Base-by-base conservation (phyloP, 176 grass and related monocot genomes). In the Carex pumila region DNA sequence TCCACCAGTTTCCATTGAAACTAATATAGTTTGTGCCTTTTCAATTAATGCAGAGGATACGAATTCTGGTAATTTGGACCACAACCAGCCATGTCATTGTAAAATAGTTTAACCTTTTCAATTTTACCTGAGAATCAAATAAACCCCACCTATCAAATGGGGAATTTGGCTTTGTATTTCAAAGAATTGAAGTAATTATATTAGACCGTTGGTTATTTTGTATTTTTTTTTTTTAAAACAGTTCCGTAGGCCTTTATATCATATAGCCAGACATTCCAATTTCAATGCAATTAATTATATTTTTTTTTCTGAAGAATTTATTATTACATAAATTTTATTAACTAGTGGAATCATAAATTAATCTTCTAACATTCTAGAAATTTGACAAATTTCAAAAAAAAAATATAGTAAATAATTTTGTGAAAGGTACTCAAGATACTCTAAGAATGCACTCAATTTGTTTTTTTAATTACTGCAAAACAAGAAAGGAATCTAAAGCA, bases 401-500 rank as follows among this genome's bases (percentile, higher is more conserved):
- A 73, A 9, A 73, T 52, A 52, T 49, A 50, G 19, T 50, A 12
- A 22, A 73, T 62, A 12, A 13, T 75, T 75, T 75, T 75, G 19
- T 17, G 12, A 36, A 68, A 67, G 30, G 30, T 15, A 67, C 12
- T 67, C 0, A 54, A 75, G 45, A 14, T 22, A 59, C 3, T 11
- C 37, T 71, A 72, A 72, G 5, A 49, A 53, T 75, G 71, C 71
- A 54, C 71, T 52, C 71, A 22, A 75, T 75, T 54, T 75, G 19
- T 4, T 75, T 53, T 12, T 53, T 1, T 39, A 39, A 5, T 39
- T 29, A 13, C 45, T 30, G n/a, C 0, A 75, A 75, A 50, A 45
- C 9, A 50, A 21, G 0, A 72, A 68, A 37, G 12, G 31, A 36
- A 36, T 68, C 18, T 72, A 72, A 3, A 41, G 18, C 34, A 71